A percentile compares a stretch with the other conserved stretches of the same genome.
These are phyloP conservation scores for Monosporascus sp. DNA, from an alignment of 2,329 filamentous ascomycete genomes.

Conservation along the genomic window DNA sequence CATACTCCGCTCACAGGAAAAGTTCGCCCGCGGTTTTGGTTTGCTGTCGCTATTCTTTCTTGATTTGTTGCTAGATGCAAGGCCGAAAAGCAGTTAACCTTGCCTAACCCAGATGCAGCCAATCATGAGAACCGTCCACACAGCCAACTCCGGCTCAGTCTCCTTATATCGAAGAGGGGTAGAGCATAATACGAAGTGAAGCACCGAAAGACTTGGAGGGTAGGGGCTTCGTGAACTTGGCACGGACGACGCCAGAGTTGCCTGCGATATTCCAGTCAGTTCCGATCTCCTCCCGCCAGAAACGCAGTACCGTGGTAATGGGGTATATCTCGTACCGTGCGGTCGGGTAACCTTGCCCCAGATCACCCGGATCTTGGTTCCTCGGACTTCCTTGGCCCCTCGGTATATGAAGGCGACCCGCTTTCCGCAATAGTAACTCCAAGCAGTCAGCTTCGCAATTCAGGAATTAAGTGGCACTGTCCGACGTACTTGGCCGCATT, in stretches of 20 bases:
- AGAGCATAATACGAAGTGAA: slow-evolving; percentile 94
- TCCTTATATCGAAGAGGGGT: slow-evolving; percentile 93
- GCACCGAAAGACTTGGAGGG: slow-evolving; percentile 95
- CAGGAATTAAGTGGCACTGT: background rate
- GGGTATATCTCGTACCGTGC: slow-evolving; percentile 60
- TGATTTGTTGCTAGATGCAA: slow-evolving; percentile 32
- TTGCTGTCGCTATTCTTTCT: slow-evolving; percentile 29
- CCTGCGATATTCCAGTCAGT: slow-evolving; percentile 44
- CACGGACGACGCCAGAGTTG: slow-evolving; percentile 96
- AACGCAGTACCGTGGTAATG: background rate
- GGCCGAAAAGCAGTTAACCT: slow-evolving; percentile 38
- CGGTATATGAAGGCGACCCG: slow-evolving; percentile 98
- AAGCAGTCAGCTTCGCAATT: slow-evolving; percentile 12
- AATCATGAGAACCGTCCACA: slow-evolving; percentile 55
- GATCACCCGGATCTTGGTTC: slow-evolving; percentile 98
- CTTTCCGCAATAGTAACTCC: too few relatives aligned
- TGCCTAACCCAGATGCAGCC: slow-evolving; percentile 43
- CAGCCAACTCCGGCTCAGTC: slow-evolving; percentile 55
- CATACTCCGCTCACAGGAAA: slow-evolving; percentile 16
- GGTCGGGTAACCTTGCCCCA: slow-evolving; percentile 97
- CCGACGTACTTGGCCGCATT: slow-evolving; percentile 74
- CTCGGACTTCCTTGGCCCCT: slow-evolving; percentile 92
- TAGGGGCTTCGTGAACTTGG: slow-evolving; percentile 94
- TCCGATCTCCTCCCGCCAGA: background rate
- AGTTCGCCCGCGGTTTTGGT: slow-evolving; percentile 6